Base-by-base conservation (phyloP, 768 basidiomycete species). In the Leucocoprinus sp. region DNA sequence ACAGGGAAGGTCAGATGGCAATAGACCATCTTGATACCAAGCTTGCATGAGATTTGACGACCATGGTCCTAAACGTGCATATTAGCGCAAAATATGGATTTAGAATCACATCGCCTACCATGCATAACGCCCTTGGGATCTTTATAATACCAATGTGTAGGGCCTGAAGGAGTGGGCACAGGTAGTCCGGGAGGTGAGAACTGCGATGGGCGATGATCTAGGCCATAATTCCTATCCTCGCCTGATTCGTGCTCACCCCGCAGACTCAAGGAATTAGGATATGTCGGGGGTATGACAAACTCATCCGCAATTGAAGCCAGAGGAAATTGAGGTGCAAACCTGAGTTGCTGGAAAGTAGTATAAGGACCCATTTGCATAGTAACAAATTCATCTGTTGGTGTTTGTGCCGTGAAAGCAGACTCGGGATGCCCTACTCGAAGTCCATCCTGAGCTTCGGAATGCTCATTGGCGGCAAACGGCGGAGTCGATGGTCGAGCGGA, bases 211-310 rank as follows among this genome's bases (percentile, higher is more conserved):
- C 78, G 64, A 37, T 77, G 64, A 58, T 40, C 23, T n/a, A 14
- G n/a, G 14, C 26, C 14, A 11, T n/a, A 15, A 15, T 57, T 67
- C 42, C 69, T 37, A 48, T 50, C 63, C 18, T 60, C 64, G 44
- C 78, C 76, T 5, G 76, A 72, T 59, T 89, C 88, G 53, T 81
- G 65, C 50, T 73, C 65, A 14, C 67, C 69, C 33, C 83, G 75
- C 57, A 90, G 85, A 35, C 78, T 72, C 49, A 88, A 63, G 62
- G 91, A 89, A 33, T 79, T 71, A 9, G 80, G 75, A 63, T 95
- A 95, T 50, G 89, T 89, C 0, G 91, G 91, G 6, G 91, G 91
- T 42, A 95, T 95, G 47, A 90, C 76, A 61, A 88, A 95, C 33
- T 92, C 88, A 56, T 93, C 87, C 22, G 90, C 85, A 43, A 95